phyloP scores from a whole-genome alignment of 805 yeast genomes.

The Candida nonsorbophila region DNA sequence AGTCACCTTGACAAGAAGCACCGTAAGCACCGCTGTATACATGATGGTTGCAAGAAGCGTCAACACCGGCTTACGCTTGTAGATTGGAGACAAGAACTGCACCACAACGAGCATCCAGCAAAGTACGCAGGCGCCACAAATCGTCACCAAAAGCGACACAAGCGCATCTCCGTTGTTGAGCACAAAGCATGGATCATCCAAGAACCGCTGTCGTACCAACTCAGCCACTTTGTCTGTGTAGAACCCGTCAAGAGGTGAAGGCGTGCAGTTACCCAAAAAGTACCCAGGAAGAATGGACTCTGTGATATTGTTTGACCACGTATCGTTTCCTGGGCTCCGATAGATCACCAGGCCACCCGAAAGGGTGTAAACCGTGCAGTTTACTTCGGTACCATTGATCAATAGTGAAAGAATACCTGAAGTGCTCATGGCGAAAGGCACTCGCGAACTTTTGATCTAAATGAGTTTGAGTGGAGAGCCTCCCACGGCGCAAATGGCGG shows the following conservation, averaged over 20 bases:
- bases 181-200: too few species aligned
- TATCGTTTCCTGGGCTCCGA: slow-evolving; percentile 11
- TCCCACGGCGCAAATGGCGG: too few species aligned
- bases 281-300: slow-evolving; percentile 31
- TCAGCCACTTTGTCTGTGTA: too few species aligned
- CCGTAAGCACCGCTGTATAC: slow-evolving; percentile 50
- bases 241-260: slow-evolving; percentile 20
- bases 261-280: slow-evolving; percentile 44
- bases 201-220: too few species aligned
- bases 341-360: slow-evolving; percentile 25
- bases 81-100: slow-evolving; percentile 44
- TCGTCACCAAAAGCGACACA: slow-evolving; percentile 45
- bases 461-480: too few species aligned
- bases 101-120: slow-evolving; percentile 68
- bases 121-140: slow-evolving; percentile 51
- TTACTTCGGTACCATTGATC: slow-evolving; percentile 14
- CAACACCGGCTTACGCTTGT: slow-evolving; percentile 51
- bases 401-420: too few species aligned
- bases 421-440: too few species aligned
- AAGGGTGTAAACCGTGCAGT: slow-evolving; percentile 36
- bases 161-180: slow-evolving; percentile 33
- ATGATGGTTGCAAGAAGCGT: slow-evolving; percentile 55
- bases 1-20: slow-evolving; percentile 43
- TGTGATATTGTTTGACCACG: slow-evolving; percentile 10
- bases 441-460: too few species aligned